Evolutionary conservation across 192 early-diverging fungal species (phyloP).

Genomic region (Coemansia sp.): DNA sequence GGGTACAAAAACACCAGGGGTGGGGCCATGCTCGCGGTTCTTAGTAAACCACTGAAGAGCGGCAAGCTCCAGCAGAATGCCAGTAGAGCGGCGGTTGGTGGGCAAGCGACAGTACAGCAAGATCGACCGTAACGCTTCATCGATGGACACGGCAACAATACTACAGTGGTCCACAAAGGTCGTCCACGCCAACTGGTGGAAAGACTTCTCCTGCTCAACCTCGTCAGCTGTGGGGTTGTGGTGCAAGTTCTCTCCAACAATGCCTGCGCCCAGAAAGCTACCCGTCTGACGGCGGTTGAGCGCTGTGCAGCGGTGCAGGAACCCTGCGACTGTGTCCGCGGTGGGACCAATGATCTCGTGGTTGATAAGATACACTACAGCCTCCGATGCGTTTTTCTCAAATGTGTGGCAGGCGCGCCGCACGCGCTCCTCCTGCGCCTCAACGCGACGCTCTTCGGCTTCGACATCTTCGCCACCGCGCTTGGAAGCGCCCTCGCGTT

Average conservation of each 20-base stretch:
- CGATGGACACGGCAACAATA: conserved; percentile 46
- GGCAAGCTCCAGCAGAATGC: conserved; percentile 47
- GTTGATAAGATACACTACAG: conserved; percentile 49
- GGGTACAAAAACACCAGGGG: conserved; percentile 37
- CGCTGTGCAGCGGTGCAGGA: conserved; percentile 53
- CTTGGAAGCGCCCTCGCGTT: conserved; percentile 49
- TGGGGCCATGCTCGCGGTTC: conserved; percentile 28
- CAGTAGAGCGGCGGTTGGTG: conserved; percentile 33
- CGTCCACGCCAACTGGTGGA: conserved; percentile 50
- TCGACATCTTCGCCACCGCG: conserved; percentile 46
- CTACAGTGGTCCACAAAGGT: conserved; percentile 52
- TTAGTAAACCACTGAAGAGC: conserved; percentile 51
- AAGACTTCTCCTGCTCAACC: conserved; percentile 48
- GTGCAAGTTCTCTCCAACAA: conserved; percentile 50
- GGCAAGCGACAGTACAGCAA: conserved; percentile 52
- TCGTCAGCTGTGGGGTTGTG: conserved; percentile 45
- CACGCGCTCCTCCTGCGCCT: conserved; percentile 49
- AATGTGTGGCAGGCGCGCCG: conserved; percentile 48
- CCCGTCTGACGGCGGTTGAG: conserved; percentile 53
- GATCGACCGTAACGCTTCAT: conserved; percentile 54
- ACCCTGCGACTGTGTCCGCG: conserved; percentile 45
- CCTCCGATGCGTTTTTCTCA: conserved; percentile 51
- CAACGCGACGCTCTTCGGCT: conserved; percentile 41
- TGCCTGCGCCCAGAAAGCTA: conserved; percentile 46
- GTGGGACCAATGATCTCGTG: conserved; percentile 44